phyloP scores from a whole-genome alignment of 106 monocot genomes.

The Platanthera zijinensis region DNA sequence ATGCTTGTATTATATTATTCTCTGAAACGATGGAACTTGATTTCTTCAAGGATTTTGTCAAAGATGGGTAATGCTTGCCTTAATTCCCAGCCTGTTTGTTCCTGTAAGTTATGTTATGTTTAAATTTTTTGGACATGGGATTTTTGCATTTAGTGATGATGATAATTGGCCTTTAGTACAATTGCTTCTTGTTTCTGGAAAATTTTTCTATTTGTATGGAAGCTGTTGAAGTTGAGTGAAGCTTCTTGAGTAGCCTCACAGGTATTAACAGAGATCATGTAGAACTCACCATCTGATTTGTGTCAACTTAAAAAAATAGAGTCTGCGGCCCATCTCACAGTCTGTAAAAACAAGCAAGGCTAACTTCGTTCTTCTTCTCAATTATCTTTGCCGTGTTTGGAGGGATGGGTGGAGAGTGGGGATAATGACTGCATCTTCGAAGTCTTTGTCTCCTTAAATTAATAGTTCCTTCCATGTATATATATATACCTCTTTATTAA shows the following conservation, averaged over 20 bases:
- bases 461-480: no score
- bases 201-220: not conserved
- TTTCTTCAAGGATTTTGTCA: slow-evolving; percentile 71
- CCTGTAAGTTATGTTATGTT: not conserved
- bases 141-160: not conserved
- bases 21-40: slow-evolving; percentile 86
- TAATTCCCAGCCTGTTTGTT: not conserved
- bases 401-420: no score
- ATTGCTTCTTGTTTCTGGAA: not conserved
- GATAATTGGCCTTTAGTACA: not conserved
- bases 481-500: no score
- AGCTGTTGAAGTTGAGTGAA: not conserved
- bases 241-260: not conserved
- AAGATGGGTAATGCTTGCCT: slow-evolving; percentile 58
- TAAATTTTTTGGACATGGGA: not conserved
- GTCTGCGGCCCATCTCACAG: not conserved
- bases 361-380: no score
- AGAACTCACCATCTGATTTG: not conserved
- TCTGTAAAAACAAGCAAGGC: no score
- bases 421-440: no score
- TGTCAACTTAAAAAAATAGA: not conserved
- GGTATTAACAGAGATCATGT: not conserved
- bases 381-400: no score
- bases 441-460: no score
- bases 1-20: slow-evolving; percentile 79